Base-by-base conservation (phyloP, 164 flowering plant species). In the Euptelea pleiosperma region DNA sequence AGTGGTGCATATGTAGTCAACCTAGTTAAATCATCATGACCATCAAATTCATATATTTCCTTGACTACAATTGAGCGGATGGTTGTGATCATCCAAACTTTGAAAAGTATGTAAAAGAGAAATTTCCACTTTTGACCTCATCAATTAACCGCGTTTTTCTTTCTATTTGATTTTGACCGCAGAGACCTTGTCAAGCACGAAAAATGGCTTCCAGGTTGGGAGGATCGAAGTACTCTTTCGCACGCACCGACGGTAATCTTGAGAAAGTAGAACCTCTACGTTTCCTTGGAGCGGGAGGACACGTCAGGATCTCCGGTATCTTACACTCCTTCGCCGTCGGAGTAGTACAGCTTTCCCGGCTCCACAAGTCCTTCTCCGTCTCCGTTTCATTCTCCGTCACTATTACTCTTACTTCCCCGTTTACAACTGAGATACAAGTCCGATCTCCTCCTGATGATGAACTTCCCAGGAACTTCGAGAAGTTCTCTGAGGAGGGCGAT, bases 211-310 rank as follows among this genome's bases (percentile, higher is more conserved):
- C 64, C 21, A 61, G 47, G 14, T 61, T 52, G 25, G 57, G 64
- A 19, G 64, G 50, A 12, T 51, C 36, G 24, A 51, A 61, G 12
- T 39, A 52, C 18, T 52, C 37, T 36, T 18, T 60, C 35, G n/a
- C 36, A 6, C n/a, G 25, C 48, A 21, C 30, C 26, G 34, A 28
- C n/a, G 34, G 29, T 7, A 28, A 3, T n/a, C 6, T n/a, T 2
- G 46, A 19, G 5, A 26, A 14, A 0, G 28, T 34, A 25, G 16
- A 16, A 22, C 30, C 33, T n/a, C 55, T 63, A 15, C 30, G 37
- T 19, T 63, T 63, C 39, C 59, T 63, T 34, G 66, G 66, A 6
- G 66, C 60, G 3, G 66, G 60, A n/a, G 66, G 66, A 55, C 66
- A 63, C 8, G 60, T 63, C 60, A 63, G 29, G 39, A 55, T 6